These are phyloP conservation scores for Citrus unshiu DNA, from an alignment of 345 rosid genomes.

Conservation along the genomic window DNA sequence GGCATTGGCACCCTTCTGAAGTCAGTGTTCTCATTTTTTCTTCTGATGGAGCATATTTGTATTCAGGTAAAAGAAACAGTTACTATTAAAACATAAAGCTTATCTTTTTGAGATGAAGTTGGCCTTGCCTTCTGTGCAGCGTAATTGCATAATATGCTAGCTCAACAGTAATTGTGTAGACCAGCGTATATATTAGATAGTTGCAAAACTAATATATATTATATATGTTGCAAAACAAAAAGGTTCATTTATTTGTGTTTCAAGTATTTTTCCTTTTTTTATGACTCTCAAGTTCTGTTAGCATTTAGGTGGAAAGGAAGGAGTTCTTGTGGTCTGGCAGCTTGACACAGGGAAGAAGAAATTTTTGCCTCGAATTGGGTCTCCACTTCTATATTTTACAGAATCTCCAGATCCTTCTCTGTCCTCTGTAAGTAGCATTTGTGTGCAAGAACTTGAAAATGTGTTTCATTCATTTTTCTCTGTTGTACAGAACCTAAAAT, in stretches of 20 bases:
- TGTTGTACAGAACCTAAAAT: neutral
- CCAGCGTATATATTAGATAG: neutral
- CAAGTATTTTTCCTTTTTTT: neutral
- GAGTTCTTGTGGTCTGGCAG: conserved; percentile 98
- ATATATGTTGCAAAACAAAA: neutral
- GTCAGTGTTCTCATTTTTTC: conserved; percentile 74
- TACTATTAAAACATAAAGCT: neutral
- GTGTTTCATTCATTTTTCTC: conserved; percentile 9
- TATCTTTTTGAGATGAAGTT: neutral
- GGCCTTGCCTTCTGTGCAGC: neutral
- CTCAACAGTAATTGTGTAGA: neutral
- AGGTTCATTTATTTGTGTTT: neutral
- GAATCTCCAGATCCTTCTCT: conserved; percentile 81
- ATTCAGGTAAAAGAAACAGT: conserved; percentile 53
- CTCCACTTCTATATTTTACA: conserved; percentile 71
- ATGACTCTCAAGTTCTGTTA: conserved; percentile 3
- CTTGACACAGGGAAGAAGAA: conserved; percentile 95
- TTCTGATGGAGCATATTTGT: conserved; percentile 87
- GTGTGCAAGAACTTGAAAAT: neutral
- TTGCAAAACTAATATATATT: too few species aligned
- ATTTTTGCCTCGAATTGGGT: conserved; percentile 86
- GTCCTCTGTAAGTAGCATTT: conserved; percentile 63
- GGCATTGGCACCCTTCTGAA: conserved; percentile 88
- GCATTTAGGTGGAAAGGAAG: conserved; percentile 88
- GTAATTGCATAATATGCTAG: neutral